Evolutionary conservation across 2,329 filamentous ascomycete genomes (phyloP), one percentile per base, ranked within the genome.

Genomic region (Cadophora sp.): DNA sequence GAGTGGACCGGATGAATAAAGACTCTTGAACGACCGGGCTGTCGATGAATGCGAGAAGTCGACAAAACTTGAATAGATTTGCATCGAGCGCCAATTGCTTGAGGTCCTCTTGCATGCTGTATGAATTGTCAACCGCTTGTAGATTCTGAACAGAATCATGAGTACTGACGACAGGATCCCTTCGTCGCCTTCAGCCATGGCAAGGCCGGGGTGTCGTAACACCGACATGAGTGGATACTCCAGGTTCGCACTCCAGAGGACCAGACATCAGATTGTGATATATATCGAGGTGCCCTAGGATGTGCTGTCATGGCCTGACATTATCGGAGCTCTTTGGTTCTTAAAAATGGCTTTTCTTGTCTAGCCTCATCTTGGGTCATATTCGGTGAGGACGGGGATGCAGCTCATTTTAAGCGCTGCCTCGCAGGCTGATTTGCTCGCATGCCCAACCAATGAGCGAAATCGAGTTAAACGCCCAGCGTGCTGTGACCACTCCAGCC

Each of bases 1-100:
- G 51, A 22, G 24, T 36, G 39, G 51, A 27, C 13, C 51, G 51
- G 2, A 36, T 24, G 16, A 55, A 55, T 7, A 55, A 11, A 7
- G n/a, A 0, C 9, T 36, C 16, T 36, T 27, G 51, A 1, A 55
- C 51, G 39, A 13, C 7, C 18, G 27, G 51, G 16, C 16, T 55
- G 18, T 55, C 51, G 33, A 55, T 55, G n/a, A n/a, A 36, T 36
- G 51, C 51, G 1, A 55, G 33, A 9, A 55, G 51, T 13, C 51
- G 51, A 20, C 51, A 55, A 13, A 55, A 55, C 16, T 36, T 11
- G 1, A 55, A 36, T n/a, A 55, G 14, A 22, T 39, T 24, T 22
- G 16, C 27, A 36, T 55, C 33, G 18, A 36, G 9, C 6, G 22
- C 47, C 47, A 50, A 50, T 5, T 4, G 4, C 47, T 27, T 16